These are phyloP conservation scores for Penstemon barbatus DNA, from an alignment of 257 asterid genomes.

Conservation along the genomic window DNA sequence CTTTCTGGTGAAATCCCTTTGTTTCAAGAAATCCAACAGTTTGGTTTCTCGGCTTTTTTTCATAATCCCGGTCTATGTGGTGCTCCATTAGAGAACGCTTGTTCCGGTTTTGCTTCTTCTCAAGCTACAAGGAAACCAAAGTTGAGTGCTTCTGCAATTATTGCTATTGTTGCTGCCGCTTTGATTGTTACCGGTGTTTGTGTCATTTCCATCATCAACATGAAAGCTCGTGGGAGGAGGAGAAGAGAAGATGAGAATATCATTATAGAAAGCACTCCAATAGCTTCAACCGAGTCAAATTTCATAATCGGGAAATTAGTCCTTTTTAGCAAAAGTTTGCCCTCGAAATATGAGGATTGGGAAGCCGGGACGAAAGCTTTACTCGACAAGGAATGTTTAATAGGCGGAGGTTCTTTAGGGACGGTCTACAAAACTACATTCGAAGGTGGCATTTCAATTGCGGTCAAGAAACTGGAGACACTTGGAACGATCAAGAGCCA, in stretches of 20 bases:
- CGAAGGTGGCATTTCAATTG: conserved; percentile 71
- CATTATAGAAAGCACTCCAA: conserved; percentile 68
- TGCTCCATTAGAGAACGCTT: conserved; percentile 53
- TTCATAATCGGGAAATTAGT: conserved; percentile 84
- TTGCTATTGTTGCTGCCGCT: conserved; percentile 86
- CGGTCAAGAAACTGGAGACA: conserved; percentile 84
- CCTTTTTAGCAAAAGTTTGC: conserved; percentile 75
- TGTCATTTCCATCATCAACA: conserved; percentile 65
- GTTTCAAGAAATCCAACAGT: conserved; percentile 47
- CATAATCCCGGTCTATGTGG: conserved; percentile 82
- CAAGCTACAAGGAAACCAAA: conserved; percentile 48
- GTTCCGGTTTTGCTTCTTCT: conserved; percentile 36
- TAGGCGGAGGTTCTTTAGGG: conserved; percentile 94
- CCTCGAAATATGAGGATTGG: conserved; percentile 95
- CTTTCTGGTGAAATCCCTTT: conserved; percentile 80
- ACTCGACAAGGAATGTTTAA: conserved; percentile 79
- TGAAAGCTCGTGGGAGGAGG: conserved; percentile 55
- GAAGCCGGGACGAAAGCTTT: conserved; percentile 89
- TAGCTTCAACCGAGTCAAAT: conserved; percentile 76
- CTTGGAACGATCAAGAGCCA: conserved; percentile 79
- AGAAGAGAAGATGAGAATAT: conserved; percentile 52
- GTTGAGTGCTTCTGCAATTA: conserved; percentile 66
- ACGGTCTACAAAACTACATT: conserved; percentile 76
- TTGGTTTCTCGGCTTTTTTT: conserved; percentile 70
- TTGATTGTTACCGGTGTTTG: conserved; percentile 69